Conservation (phyloP, 176 grass and related monocot species). For the Canna indica region DNA sequence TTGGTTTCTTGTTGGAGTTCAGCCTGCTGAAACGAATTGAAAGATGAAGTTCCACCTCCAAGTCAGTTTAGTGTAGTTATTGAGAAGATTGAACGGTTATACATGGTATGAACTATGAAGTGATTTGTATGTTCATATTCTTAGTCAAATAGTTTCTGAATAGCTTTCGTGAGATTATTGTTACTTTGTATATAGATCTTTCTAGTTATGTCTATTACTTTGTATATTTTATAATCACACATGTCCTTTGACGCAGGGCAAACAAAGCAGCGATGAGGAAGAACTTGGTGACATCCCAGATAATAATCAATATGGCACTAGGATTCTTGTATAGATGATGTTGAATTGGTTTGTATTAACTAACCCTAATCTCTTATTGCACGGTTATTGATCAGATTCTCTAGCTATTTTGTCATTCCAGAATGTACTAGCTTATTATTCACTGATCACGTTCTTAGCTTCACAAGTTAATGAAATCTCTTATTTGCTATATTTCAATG, state of each 20-base stretch:
- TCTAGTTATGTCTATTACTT: neutral
- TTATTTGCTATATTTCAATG: too few relatives aligned
- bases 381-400: too few relatives aligned
- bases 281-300: constrained; percentile 74
- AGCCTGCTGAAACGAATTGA: constrained; percentile 48
- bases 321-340: constrained; percentile 97
- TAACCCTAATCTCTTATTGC: too few relatives aligned
- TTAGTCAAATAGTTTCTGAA: constrained; percentile 4
- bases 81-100: constrained; percentile 97
- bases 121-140: neutral
- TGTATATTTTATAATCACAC: constrained; percentile 15
- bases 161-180: neutral
- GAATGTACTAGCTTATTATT: too few relatives aligned
- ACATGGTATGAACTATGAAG: constrained; percentile 52
- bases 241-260: constrained; percentile 47
- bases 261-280: constrained; percentile 97
- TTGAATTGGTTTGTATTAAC: constrained; percentile 60
- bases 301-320: constrained; percentile 97
- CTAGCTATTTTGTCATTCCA: too few relatives aligned
- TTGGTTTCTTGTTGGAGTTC: too few relatives aligned
- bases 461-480: too few relatives aligned
- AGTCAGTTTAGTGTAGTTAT: constrained; percentile 92
- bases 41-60: constrained; percentile 49
- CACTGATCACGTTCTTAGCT: too few relatives aligned
- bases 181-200: neutral